Evolutionary conservation across 495 filamentous ascomycete species (phyloP).

Genomic region (Clohesyomyces aquaticus): DNA sequence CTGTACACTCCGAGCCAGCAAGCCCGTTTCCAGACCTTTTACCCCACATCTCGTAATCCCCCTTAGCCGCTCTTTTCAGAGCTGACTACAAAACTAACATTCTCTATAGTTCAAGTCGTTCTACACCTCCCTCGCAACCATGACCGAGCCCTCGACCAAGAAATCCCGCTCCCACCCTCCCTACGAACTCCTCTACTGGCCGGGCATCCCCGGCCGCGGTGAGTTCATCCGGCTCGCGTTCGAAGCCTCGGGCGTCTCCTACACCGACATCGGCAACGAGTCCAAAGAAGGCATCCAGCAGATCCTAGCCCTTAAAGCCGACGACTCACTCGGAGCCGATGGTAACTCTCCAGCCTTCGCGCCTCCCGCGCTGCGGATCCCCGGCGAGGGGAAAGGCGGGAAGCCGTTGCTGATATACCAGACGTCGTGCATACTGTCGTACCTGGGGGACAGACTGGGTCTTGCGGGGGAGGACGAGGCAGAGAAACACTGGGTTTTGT

Average conservation of each 20-base stretch:
- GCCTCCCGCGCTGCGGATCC: constrained; percentile 63
- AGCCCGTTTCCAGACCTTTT: too few species aligned
- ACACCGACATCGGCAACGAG: constrained; percentile 58
- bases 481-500: constrained; percentile 57
- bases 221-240: constrained; percentile 67
- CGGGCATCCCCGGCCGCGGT: constrained; percentile 64
- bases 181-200: constrained; percentile 67
- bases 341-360: constrained; percentile 64
- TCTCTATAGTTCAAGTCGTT: not conserved
- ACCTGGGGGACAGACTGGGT: constrained; percentile 59
- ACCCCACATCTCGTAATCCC: too few species aligned
- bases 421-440: constrained; percentile 66
- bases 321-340: constrained; percentile 40
- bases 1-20: too few species aligned
- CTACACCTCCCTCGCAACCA: not conserved
- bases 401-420: constrained; percentile 60
- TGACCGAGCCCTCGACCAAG: constrained; percentile 22
- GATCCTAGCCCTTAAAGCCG: constrained; percentile 38
- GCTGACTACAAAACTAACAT: not conserved
- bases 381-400: constrained; percentile 49
- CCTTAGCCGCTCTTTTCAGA: too few species aligned
- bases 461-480: constrained; percentile 54
- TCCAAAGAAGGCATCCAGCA: constrained; percentile 45
- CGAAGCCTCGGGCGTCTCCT: constrained; percentile 62
- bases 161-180: constrained; percentile 34